These are phyloP conservation scores for Triadica sebifera DNA, from an alignment of 345 rosid genomes.

Conservation along the genomic window DNA sequence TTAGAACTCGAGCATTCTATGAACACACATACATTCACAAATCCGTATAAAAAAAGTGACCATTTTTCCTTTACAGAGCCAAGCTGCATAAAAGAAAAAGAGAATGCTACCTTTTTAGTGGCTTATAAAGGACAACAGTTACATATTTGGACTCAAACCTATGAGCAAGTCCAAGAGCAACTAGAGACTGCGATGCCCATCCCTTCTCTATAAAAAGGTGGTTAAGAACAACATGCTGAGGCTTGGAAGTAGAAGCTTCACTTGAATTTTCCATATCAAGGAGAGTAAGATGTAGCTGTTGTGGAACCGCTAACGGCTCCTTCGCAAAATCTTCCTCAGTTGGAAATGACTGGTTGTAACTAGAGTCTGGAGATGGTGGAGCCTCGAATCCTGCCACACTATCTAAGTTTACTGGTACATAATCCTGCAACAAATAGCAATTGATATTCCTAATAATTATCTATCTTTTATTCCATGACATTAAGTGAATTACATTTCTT, in stretches of 20 bases:
- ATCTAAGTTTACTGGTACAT: slow-evolving; percentile 73
- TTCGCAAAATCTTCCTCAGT: slow-evolving; percentile 69
- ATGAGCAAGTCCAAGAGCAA: slow-evolving; percentile 81
- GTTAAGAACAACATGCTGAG: slow-evolving; percentile 83
- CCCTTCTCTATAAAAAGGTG: slow-evolving; percentile 82
- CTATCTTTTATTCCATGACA: not conserved
- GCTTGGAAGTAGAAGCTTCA: slow-evolving; percentile 53
- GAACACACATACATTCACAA: slow-evolving; percentile 24
- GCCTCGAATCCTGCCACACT: slow-evolving; percentile 74
- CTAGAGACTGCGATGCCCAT: slow-evolving; percentile 69
- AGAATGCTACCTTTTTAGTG: slow-evolving; percentile 49
- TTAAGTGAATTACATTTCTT: not conserved
- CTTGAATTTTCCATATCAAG: slow-evolving; percentile 49
- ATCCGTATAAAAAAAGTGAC: slow-evolving; percentile 1
- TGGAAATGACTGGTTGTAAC: slow-evolving; percentile 62
- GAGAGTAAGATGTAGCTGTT: slow-evolving; percentile 68
- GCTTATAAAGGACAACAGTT: slow-evolving; percentile 87
- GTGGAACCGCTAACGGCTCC: slow-evolving; percentile 69
- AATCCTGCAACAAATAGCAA: slow-evolving; percentile 44
- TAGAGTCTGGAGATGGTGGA: slow-evolving; percentile 75
- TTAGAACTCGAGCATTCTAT: slow-evolving; percentile 18
- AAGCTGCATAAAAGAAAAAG: not conserved
- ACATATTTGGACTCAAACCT: slow-evolving; percentile 87
- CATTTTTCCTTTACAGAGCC: slow-evolving; percentile 24
- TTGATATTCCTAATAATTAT: not conserved